Conservation (phyloP, 305 asterid genomes). For the Ruellia speciosa region DNA sequence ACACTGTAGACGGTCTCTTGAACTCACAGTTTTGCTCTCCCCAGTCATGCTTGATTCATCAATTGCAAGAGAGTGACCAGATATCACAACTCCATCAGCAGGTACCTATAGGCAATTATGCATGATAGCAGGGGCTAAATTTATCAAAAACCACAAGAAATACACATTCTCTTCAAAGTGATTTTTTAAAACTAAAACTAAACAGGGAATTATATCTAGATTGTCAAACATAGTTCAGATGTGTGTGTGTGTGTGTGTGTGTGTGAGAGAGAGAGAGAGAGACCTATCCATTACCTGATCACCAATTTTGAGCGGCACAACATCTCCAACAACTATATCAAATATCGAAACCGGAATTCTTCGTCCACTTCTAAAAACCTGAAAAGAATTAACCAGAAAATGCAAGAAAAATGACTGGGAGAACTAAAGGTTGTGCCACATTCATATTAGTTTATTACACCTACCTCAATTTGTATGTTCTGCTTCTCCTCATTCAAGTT, state of each 20-base stretch:
- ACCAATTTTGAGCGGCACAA: constrained; percentile 90
- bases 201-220: neutral
- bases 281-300: constrained; percentile 59
- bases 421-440: neutral
- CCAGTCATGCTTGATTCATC: constrained; percentile 99
- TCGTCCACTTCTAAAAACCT: constrained; percentile 87
- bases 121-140: constrained; percentile 18
- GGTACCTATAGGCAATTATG: constrained; percentile 77
- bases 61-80: constrained; percentile 77
- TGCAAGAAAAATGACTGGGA: constrained; percentile 8
- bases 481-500: constrained; percentile 94
- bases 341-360: constrained; percentile 72
- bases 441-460: neutral
- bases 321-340: constrained; percentile 87
- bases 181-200: constrained; percentile 1
- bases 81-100: constrained; percentile 79
- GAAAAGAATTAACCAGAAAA: constrained; percentile 26
- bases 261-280: neutral
- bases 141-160: neutral
- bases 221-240: neutral
- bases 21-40: constrained; percentile 87
- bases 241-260: neutral
- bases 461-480: constrained; percentile 87
- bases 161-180: neutral
- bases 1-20: constrained; percentile 13